Percentiles rank a stretch among this genome's conserved stretches.
These are phyloP conservation scores for Xylaria flabelliformis DNA, from an alignment of 495 filamentous ascomycete species.

Conservation along the genomic window DNA sequence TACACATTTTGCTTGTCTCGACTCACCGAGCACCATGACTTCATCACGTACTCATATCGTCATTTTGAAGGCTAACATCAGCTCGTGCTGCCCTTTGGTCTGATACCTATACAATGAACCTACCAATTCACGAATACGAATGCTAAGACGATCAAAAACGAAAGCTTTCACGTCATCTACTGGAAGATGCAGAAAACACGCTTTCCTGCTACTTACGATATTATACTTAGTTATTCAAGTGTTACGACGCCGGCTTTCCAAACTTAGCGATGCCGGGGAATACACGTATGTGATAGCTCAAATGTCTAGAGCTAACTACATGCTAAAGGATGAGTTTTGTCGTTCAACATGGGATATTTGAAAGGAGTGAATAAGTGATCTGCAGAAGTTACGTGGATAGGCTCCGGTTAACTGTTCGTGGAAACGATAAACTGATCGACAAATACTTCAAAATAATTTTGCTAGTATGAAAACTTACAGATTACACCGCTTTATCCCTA, in stretches of 20 bases:
- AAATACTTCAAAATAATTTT: neutral
- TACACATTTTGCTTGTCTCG: neutral
- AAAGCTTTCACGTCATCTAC: neutral
- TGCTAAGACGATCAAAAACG: neutral
- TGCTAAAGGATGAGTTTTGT: neutral
- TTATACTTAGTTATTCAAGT: neutral
- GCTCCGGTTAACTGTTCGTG: neutral
- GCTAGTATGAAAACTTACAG: no score
- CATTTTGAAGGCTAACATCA: neutral
- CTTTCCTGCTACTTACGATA: neutral
- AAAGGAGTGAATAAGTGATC: neutral
- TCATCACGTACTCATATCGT: neutral
- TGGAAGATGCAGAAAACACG: neutral
- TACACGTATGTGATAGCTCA: neutral
- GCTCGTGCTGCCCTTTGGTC: neutral
- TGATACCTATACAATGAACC: neutral
- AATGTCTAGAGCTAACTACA: neutral
- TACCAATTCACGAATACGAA: neutral
- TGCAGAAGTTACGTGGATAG: neutral
- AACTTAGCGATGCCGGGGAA: neutral
- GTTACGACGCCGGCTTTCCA: neutral
- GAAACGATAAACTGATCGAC: neutral
- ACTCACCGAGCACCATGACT: neutral
- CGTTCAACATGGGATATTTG: neutral
- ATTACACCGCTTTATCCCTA: neutral